phyloP scores from a whole-genome alignment of 495 filamentous ascomycete species.

The Hypoxylon fuscum region DNA sequence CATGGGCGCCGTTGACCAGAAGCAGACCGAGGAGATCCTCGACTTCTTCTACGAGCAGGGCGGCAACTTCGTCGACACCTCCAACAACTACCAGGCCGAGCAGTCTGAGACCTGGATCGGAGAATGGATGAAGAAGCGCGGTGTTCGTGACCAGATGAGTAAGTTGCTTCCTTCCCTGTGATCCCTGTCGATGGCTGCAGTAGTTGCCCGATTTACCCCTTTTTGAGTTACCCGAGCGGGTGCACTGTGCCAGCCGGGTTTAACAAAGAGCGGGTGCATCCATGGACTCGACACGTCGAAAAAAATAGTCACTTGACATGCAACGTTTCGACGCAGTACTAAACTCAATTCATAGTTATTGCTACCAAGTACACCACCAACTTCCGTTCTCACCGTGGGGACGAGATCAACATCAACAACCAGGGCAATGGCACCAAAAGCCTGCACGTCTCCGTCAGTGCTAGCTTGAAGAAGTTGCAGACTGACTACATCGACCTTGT shows the following conservation, averaged over 20 bases:
- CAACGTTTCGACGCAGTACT: background rate
- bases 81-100: constrained; percentile 74
- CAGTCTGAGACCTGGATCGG: constrained; percentile 78
- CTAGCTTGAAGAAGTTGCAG: constrained; percentile 66
- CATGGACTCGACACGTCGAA: background rate
- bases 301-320: background rate
- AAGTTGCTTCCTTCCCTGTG: constrained; percentile 4
- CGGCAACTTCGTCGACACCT: constrained; percentile 83
- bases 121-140: constrained; percentile 72
- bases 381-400: constrained; percentile 45
- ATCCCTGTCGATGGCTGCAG: too few species aligned
- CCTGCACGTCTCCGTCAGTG: constrained; percentile 61
- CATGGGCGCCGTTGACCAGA: constrained; percentile 69
- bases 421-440: constrained; percentile 68
- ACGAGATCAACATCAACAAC: constrained; percentile 65
- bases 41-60: constrained; percentile 71
- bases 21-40: constrained; percentile 69
- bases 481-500: constrained; percentile 73
- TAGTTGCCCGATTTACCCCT: too few species aligned
- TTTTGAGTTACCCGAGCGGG: too few species aligned
- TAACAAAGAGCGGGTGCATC: background rate
- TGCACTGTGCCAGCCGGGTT: background rate
- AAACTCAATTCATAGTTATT: constrained; percentile 56
- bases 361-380: constrained; percentile 75
- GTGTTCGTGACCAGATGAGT: constrained; percentile 52